phyloP scores from a whole-genome alignment of 192 early-diverging fungal species.

The Umbelopsis vinacea region DNA sequence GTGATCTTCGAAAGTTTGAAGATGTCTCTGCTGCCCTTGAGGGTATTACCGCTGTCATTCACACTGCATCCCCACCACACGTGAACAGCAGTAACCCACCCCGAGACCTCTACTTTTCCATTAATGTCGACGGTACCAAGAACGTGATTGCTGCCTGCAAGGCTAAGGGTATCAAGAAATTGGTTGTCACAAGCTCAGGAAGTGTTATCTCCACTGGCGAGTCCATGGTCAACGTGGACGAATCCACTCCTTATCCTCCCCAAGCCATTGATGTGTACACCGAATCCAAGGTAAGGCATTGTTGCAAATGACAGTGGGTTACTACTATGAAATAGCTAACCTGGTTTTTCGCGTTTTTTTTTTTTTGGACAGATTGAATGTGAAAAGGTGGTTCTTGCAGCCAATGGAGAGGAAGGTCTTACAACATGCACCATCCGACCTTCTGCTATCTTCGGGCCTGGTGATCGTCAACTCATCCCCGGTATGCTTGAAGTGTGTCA shows the following conservation, averaged over 20 bases:
- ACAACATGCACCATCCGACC: constrained; percentile 83
- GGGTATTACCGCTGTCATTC: constrained; percentile 77
- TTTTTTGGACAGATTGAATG: constrained; percentile 51
- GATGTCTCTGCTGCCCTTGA: constrained; percentile 67
- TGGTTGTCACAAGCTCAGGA: constrained; percentile 88
- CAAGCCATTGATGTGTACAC: constrained; percentile 88
- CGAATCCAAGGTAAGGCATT: constrained; percentile 94
- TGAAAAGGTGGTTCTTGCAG: constrained; percentile 77
- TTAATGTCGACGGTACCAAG: constrained; percentile 87
- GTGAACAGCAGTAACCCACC: constrained; percentile 57
- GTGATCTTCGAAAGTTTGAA: constrained; percentile 53
- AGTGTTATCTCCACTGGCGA: constrained; percentile 88
- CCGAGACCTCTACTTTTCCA: constrained; percentile 71
- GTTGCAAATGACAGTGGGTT: too few relatives aligned
- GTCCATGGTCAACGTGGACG: constrained; percentile 79
- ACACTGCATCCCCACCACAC: constrained; percentile 89
- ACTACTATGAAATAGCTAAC: too few relatives aligned
- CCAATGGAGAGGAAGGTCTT: constrained; percentile 68
- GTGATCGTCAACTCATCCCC: constrained; percentile 72
- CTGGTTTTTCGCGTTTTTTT: too few relatives aligned
- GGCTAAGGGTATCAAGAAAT: constrained; percentile 59
- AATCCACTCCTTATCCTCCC: constrained; percentile 75
- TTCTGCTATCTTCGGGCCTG: constrained; percentile 92
- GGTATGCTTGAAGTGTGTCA: constrained; percentile 66
- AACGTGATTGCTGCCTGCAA: constrained; percentile 83